phyloP scores from a whole-genome alignment of 2,329 filamentous ascomycete genomes.

The Verticillium isaacii region DNA sequence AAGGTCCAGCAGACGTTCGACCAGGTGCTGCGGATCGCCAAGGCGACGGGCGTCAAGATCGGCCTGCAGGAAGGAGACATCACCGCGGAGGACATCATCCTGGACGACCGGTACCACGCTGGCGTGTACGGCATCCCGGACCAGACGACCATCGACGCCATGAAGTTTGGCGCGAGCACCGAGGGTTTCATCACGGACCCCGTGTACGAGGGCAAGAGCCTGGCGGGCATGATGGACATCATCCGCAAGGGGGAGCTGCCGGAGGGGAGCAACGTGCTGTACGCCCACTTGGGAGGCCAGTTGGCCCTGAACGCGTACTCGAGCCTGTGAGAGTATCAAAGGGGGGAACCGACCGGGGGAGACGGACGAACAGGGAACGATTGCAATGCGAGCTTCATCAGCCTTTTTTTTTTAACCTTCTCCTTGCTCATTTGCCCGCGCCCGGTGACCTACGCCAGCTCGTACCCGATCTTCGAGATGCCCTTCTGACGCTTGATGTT shows the following conservation, averaged over 20 bases:
- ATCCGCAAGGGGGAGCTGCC: slow-evolving; percentile 57
- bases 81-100: slow-evolving; percentile 54
- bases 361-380: too few relatives aligned
- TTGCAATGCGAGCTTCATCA: not conserved
- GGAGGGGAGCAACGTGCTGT: slow-evolving; percentile 59
- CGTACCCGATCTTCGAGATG: slow-evolving; percentile 52
- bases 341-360: too few relatives aligned
- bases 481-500: slow-evolving; percentile 65
- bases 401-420: not conserved
- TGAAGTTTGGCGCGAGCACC: slow-evolving; percentile 61
- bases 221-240: slow-evolving; percentile 68
- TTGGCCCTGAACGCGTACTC: slow-evolving; percentile 66
- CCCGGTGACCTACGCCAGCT: not conserved
- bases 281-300: slow-evolving; percentile 68
- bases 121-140: slow-evolving; percentile 65
- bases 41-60: slow-evolving; percentile 57
- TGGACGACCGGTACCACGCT: slow-evolving; percentile 62
- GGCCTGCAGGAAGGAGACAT: slow-evolving; percentile 57
- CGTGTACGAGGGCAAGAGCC: slow-evolving; percentile 71
- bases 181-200: slow-evolving; percentile 73
- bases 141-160: slow-evolving; percentile 60
- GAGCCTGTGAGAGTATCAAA: slow-evolving; percentile 6
- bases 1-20: slow-evolving; percentile 57
- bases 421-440: too few relatives aligned
- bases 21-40: slow-evolving; percentile 64